Percentiles rank a stretch among this genome's conserved stretches.
phyloP scores from a whole-genome alignment of 306 rosid genomes.

The Trifolium dubium region DNA sequence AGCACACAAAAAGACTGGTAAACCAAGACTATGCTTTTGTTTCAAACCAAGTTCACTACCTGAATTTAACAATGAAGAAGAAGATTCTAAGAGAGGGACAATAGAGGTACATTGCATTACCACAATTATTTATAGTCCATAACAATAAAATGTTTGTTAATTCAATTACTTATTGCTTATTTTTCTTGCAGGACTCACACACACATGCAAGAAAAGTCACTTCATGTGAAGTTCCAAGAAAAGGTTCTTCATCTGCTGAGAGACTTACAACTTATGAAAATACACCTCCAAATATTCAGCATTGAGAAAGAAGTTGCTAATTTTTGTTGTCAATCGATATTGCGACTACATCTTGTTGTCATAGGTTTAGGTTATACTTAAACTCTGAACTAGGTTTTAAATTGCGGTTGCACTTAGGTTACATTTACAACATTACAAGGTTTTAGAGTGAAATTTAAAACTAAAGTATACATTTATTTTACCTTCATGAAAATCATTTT shows the following conservation, averaged over 20 bases:
- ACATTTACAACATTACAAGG: not conserved
- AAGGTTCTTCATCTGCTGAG: constrained; percentile 34
- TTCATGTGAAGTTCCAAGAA: constrained; percentile 39
- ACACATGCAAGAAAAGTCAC: constrained; percentile 44
- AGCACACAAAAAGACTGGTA: constrained; percentile 58
- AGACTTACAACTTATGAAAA: constrained; percentile 48
- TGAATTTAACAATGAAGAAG: constrained; percentile 57
- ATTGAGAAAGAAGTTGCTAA: constrained; percentile 21
- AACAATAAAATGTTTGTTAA: not conserved
- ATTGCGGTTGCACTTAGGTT: not conserved
- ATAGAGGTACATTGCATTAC: constrained; percentile 42
- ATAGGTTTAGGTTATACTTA: constrained; percentile 1
- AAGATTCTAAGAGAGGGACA: constrained; percentile 47
- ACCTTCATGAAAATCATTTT: not conserved
- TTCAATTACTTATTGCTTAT: constrained; percentile 1
- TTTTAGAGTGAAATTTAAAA: not conserved
- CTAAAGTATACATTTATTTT: not conserved
- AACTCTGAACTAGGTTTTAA: not conserved
- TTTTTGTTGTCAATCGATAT: not conserved
- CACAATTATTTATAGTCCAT: not conserved
- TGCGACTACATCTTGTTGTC: constrained; percentile 7
- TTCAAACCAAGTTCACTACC: constrained; percentile 73
- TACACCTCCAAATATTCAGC: constrained; percentile 70
- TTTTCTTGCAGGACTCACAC: constrained; percentile 47
- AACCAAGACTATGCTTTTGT: constrained; percentile 61